These are phyloP conservation scores for Colletotrichum aenigma DNA, from an alignment of 2,329 filamentous ascomycete genomes.

Conservation along the genomic window DNA sequence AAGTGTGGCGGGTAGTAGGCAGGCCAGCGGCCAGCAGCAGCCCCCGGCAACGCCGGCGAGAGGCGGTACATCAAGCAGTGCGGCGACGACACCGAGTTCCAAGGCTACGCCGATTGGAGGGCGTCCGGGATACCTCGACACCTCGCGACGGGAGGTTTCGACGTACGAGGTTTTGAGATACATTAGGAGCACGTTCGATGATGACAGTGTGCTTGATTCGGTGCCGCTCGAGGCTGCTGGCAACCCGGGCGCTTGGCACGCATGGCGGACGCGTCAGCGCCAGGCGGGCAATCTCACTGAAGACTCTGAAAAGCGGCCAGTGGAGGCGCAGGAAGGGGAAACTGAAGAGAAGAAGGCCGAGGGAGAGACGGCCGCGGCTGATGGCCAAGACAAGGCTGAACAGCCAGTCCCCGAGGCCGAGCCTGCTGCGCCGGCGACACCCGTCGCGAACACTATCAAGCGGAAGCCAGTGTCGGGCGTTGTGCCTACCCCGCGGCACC, in stretches of 20 bases:
- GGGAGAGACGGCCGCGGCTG: background rate
- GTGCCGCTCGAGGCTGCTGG: conserved; percentile 83
- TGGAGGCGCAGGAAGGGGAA: background rate
- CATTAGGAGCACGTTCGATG: conserved; percentile 80
- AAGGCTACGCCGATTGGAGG: conserved; percentile 30
- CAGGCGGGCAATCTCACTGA: conserved; percentile 6
- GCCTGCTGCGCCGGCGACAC: background rate
- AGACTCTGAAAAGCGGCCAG: background rate
- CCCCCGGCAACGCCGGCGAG: conserved; percentile 28
- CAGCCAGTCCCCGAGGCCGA: conserved; percentile 21
- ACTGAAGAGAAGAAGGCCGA: background rate
- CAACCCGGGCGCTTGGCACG: conserved; percentile 92
- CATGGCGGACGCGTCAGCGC: conserved; percentile 73
- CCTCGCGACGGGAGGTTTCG: conserved; percentile 49
- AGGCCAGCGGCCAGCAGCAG: conserved; percentile 44
- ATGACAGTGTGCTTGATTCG: conserved; percentile 76
- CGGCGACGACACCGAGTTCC: conserved; percentile 33
- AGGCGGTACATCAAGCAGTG: conserved; percentile 21
- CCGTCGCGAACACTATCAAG: background rate
- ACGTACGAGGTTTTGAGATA: conserved; percentile 78
- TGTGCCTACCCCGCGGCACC: conserved; percentile 48
- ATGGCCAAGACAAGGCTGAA: conserved; percentile 10
- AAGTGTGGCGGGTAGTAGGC: conserved; percentile 39
- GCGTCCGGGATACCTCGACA: conserved; percentile 44
- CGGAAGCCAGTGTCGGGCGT: conserved; percentile 17